Conservation (phyloP, 768 basidiomycete genomes). For the Suillus alpinus region DNA sequence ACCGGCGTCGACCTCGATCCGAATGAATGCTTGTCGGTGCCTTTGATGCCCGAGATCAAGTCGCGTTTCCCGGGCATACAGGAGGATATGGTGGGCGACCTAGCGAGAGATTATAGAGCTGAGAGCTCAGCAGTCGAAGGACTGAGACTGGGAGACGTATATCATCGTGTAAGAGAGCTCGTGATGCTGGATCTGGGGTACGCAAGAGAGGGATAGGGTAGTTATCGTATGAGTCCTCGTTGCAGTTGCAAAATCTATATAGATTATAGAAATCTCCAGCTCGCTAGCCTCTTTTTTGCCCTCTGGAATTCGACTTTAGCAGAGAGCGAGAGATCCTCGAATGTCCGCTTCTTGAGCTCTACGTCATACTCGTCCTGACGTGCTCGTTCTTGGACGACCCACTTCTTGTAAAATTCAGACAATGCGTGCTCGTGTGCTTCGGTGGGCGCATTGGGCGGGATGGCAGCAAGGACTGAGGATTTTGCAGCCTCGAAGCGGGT, state of each 20-base stretch:
- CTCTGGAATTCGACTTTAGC: slow-evolving; percentile 53
- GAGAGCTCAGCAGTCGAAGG: slow-evolving; percentile 61
- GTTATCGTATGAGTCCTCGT: background rate
- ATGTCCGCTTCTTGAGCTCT: slow-evolving; percentile 68
- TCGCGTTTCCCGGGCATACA: slow-evolving; percentile 77
- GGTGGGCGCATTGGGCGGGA: slow-evolving; percentile 48
- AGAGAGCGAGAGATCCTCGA: slow-evolving; percentile 53
- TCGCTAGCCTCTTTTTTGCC: slow-evolving; percentile 33
- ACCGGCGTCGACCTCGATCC: slow-evolving; percentile 55
- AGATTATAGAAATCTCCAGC: slow-evolving; percentile 3
- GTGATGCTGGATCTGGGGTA: slow-evolving; percentile 49
- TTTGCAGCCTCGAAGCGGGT: slow-evolving; percentile 75
- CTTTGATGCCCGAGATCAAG: slow-evolving; percentile 55
- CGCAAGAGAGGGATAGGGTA: slow-evolving; percentile 22
- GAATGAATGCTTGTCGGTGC: slow-evolving; percentile 55
- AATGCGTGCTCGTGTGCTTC: slow-evolving; percentile 66
- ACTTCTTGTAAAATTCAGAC: slow-evolving; percentile 69
- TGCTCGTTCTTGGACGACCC: slow-evolving; percentile 66
- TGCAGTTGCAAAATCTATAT: background rate
- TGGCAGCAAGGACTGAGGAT: slow-evolving; percentile 50
- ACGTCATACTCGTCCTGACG: slow-evolving; percentile 58
- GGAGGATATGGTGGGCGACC: slow-evolving; percentile 56
- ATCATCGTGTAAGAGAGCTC: slow-evolving; percentile 61
- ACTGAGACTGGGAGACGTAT: slow-evolving; percentile 55
- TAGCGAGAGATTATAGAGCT: slow-evolving; percentile 56